A percentile compares a stretch with the other conserved stretches of the same genome.
These are phyloP conservation scores for Ascocoryne sarcoides DNA, from an alignment of 2,329 filamentous ascomycete species.

Conservation along the genomic window DNA sequence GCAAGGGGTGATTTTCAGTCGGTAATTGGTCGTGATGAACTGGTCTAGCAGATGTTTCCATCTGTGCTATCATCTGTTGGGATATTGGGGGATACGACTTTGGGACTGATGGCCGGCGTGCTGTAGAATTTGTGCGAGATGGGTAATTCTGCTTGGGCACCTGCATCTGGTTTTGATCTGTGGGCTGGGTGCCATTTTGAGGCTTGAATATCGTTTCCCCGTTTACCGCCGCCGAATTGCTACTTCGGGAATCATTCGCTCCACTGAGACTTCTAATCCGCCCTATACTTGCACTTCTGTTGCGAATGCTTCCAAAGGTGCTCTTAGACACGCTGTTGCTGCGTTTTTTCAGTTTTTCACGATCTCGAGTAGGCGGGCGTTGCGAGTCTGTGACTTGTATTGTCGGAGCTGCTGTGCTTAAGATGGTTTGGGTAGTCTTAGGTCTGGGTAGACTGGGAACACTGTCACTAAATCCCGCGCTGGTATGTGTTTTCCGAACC, in stretches of 20 bases:
- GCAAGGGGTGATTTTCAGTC: conserved; percentile 16
- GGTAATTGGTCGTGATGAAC: conserved; percentile 5
- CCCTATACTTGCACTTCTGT: conserved; percentile 40
- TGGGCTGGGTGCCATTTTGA: conserved; percentile 29
- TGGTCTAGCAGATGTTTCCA: conserved; percentile 15
- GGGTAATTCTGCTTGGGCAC: not conserved
- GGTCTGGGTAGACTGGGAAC: conserved; percentile 18
- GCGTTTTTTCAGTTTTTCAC: conserved; percentile 30
- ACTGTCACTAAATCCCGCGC: conserved; percentile 6
- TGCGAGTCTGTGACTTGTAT: conserved; percentile 73
- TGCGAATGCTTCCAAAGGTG: conserved; percentile 38
- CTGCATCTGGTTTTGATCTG: too few species aligned
- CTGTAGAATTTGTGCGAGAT: not conserved
- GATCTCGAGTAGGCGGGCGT: conserved; percentile 47
- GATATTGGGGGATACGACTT: conserved; percentile 18
- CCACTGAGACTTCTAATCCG: conserved; percentile 38
- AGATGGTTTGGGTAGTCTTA: conserved; percentile 21
- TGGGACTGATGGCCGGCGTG: not conserved
- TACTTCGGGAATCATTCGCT: conserved; percentile 21
- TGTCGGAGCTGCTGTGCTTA: conserved; percentile 41
- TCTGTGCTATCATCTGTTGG: conserved; percentile 23
- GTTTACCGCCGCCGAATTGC: conserved; percentile 37
- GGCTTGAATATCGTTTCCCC: conserved; percentile 44
- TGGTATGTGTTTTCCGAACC: conserved; percentile 36
- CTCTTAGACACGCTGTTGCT: conserved; percentile 29